A percentile compares a stretch with the other conserved stretches of the same genome.
These are phyloP conservation scores for Salix caprea DNA, from an alignment of 345 rosid genomes.

Conservation along the genomic window DNA sequence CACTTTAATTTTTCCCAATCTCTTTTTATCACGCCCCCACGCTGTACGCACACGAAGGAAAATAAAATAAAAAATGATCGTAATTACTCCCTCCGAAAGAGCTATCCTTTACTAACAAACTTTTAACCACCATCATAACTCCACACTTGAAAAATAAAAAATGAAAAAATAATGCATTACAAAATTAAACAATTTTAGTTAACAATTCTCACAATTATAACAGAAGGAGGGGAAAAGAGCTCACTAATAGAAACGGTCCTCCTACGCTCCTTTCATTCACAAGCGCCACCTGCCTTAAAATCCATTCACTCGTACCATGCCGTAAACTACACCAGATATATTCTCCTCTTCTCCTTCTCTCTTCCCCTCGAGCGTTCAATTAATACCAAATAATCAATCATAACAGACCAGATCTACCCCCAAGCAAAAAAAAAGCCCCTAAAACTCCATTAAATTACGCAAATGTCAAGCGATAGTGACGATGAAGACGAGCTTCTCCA, in stretches of 20 bases:
- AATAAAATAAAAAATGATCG: neutral
- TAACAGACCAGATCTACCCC: neutral
- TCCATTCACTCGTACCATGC: neutral
- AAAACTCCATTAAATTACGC: slow-evolving; percentile 8
- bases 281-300: neutral
- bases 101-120: neutral
- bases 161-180: neutral
- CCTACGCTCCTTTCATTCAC: neutral
- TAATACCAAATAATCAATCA: neutral
- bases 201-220: neutral
- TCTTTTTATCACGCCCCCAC: no score
- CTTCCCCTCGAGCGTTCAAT: neutral
- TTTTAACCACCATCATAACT: neutral
- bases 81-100: neutral
- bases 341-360: neutral
- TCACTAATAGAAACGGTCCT: neutral
- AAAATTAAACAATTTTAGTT: neutral
- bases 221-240: neutral
- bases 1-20: no score
- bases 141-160: neutral
- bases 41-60: no score
- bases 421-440: neutral
- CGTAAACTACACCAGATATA: neutral
- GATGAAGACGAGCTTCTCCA: slow-evolving; percentile 98
- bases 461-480: slow-evolving; percentile 83